Conservation (phyloP, 257 asterid species). For the Solanum dulcamara region DNA sequence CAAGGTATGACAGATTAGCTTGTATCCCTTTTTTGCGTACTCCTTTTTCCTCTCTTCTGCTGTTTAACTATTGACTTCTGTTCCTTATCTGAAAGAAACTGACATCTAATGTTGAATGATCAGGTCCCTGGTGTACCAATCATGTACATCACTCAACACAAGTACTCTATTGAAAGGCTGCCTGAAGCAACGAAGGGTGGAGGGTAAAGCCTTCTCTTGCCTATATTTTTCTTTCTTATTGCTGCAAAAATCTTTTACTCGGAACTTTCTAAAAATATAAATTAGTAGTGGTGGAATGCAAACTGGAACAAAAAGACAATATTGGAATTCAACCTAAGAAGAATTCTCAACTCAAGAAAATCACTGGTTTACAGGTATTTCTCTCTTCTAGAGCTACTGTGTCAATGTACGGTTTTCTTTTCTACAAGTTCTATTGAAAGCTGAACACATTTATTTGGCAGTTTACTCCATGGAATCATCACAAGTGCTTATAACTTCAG, state of each 20-base stretch:
- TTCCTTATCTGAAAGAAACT: not conserved
- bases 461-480: constrained; percentile 57
- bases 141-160: constrained; percentile 76
- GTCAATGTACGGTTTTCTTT: not conserved
- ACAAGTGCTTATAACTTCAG: constrained; percentile 64
- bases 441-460: constrained; percentile 10
- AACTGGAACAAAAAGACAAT: constrained; percentile 21
- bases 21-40: not conserved
- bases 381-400: not conserved
- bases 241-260: not conserved
- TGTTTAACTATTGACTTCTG: not conserved
- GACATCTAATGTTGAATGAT: not conserved
- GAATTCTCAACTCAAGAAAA: constrained; percentile 31
- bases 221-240: not conserved
- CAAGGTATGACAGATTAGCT: constrained; percentile 32
- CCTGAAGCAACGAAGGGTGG: constrained; percentile 97
- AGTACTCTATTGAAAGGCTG: constrained; percentile 76
- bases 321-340: constrained; percentile 28
- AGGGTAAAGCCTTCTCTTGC: constrained; percentile 28
- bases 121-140: constrained; percentile 96
- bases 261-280: not conserved
- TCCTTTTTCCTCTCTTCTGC: not conserved
- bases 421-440: not conserved
- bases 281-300: too few relatives aligned
- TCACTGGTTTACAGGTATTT: constrained; percentile 78